Base-by-base conservation (phyloP, 164 flowering plant genomes). In the Macadamia tetraphylla region DNA sequence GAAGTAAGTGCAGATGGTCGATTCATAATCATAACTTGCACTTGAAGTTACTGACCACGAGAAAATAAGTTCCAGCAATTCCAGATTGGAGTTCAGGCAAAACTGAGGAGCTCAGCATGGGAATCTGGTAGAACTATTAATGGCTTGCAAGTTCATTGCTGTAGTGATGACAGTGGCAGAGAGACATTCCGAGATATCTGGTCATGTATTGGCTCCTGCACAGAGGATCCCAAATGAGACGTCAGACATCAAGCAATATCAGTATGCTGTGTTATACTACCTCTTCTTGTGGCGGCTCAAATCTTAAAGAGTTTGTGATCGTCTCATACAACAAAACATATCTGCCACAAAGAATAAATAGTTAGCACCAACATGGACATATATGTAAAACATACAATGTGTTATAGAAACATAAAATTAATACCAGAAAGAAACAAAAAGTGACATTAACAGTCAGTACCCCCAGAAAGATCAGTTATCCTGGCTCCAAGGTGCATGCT, bases 251-350 rank as follows among this genome's bases (percentile, higher is more conserved):
- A 65, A 65, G 32, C 6, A 35, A 0, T 18, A 6, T 9, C 32
- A 46, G 29, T 3, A 35, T 44, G 42, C 29, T 5, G 58, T 35
- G 0, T 11, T 29, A 1, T 35, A 53, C 76, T 84, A 87, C 98
- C 92, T 86, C 73, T 5, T 70, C 66, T 31, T 13, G 65, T 51
- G 87, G 90, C 29, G 88, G 57, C 71, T 90, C 83, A 71, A 94
- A 88, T 75, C 76, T 83, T 42, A 23, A 23, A 23, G 92, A 87
- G 35, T 79, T 86, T 48, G 97, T 94, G 57, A 94, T 94, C 11
- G 93, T 88, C 83, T 92, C 96, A 31, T 68, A 94, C 79, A 94
- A 78, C 76, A 86, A 87, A 69, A 94, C 88, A 70, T 91, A 91
- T 70, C 98, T 93, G 90, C 65, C 69, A 70, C 40, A 46, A 67